phyloP scores from a whole-genome alignment of 208 protist species.

The Herpetomonas samuelpessoai region DNA sequence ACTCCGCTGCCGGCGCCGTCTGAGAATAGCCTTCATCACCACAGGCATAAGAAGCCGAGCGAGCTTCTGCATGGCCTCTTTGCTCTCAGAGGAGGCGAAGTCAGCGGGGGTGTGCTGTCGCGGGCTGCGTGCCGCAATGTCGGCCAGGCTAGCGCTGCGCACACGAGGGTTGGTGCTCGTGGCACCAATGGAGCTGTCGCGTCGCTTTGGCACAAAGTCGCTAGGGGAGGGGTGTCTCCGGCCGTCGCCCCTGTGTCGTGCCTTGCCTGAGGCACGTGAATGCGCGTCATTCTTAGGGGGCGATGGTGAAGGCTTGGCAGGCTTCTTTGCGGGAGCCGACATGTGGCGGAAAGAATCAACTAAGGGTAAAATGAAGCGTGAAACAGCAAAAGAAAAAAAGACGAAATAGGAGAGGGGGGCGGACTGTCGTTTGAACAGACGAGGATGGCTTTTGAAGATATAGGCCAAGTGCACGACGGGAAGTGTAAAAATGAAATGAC shows the following conservation, averaged over 20 bases:
- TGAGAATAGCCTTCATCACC: constrained; percentile 37
- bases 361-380: neutral
- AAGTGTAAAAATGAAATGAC: too few species aligned
- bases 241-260: too few species aligned
- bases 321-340: neutral
- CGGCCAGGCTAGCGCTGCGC: constrained; percentile 35
- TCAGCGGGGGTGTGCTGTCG: constrained; percentile 20
- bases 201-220: constrained; percentile 24
- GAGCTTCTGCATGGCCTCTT: constrained; percentile 43
- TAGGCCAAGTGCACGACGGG: too few species aligned
- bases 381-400: neutral
- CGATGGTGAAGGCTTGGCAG: too few species aligned
- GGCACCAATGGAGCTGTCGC: constrained; percentile 58
- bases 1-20: constrained; percentile 26
- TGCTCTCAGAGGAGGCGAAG: constrained; percentile 34
- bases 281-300: too few species aligned
- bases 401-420: too few species aligned
- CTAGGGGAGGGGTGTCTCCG: too few species aligned
- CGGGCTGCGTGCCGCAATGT: constrained; percentile 22
- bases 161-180: constrained; percentile 49
- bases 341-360: neutral
- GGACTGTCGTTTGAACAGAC: too few species aligned
- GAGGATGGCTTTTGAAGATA: too few species aligned
- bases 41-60: constrained; percentile 53
- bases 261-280: too few species aligned